Evolutionary conservation across 257 asterid species (phyloP), one percentile per base, ranked within the genome.

Genomic region (Rehmannia glutinosa): DNA sequence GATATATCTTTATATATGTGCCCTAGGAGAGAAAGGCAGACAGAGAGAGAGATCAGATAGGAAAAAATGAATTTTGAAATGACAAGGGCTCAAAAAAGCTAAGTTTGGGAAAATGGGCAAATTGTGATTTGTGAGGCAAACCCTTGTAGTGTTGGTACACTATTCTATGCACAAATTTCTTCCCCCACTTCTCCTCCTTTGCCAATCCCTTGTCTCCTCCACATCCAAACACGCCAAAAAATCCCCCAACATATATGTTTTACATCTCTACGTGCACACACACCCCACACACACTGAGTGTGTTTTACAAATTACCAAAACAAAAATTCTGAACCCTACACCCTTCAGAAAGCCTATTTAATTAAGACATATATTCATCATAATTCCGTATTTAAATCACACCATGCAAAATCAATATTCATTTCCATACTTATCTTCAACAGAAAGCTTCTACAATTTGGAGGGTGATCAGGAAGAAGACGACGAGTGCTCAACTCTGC

Each of bases 401-500:
- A 62, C 60, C 86, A 86, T 86, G 96, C 86, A 82, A 67, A 72
- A 46, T 73, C 74, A 75, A 51, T 9, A 21, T 39, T 68, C 77
- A 55, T 67, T 77, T n/a, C 62, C 88, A 32, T 54, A 73, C 79
- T 38, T 82, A 41, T 78, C 88, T 21, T 71, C 85, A 19, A 50
- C 65, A 51, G 78, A 71, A 28, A 73, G 74, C 47, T 46, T 75
- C 38, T 68, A 68, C 70, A 64, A 58, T 36, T 62, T 80, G 28
- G 83, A 74, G 43, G 71, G 47, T 27, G 76, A 73, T 35, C 83
- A 78, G 50, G 81, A 75, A 32, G 82, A 83, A 19, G 77, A 83
- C 54, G 86, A 77, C 52, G 85, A 80, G 24, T 83, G 73, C 57
- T 82, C 82, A 16, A 89, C 95, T 51, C 56, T 84, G 36, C 95